These are phyloP conservation scores for Cichorium intybus DNA, from an alignment of 140 eudicot species.

Conservation along the genomic window DNA sequence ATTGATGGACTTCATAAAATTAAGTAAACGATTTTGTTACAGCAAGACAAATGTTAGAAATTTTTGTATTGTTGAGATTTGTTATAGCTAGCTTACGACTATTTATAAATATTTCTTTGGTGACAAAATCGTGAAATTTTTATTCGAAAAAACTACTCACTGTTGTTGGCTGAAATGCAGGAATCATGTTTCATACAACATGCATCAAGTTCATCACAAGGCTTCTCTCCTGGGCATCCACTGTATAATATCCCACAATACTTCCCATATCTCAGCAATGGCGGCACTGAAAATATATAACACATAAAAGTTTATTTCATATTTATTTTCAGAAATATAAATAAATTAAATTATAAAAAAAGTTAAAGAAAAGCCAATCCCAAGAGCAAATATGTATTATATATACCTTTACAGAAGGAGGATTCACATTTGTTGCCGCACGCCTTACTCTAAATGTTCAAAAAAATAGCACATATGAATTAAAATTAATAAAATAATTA, in stretches of 20 bases:
- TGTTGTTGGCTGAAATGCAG: conserved; percentile 61
- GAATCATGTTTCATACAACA: conserved; percentile 90
- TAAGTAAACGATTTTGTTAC: too few species aligned
- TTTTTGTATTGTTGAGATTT: too few species aligned
- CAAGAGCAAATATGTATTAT: neutral
- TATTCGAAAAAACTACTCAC: conserved; percentile 42
- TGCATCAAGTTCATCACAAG: conserved; percentile 88
- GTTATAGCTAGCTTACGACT: too few species aligned
- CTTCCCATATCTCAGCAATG: conserved; percentile 89
- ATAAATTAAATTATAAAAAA: neutral
- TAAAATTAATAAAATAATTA: neutral
- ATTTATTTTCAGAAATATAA: neutral
- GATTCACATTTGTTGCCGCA: conserved; percentile 84
- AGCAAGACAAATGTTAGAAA: too few species aligned
- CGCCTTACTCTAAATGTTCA: conserved; percentile 39
- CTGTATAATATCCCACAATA: conserved; percentile 86
- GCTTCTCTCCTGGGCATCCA: conserved; percentile 90
- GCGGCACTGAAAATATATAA: conserved; percentile 53
- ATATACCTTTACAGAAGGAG: conserved; percentile 60
- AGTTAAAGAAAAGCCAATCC: neutral
- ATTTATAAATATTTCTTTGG: neutral
- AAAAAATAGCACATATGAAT: conserved; percentile 7
- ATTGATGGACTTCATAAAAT: too few species aligned
- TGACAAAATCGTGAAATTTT: conserved; percentile 1
- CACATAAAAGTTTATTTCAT: neutral